phyloP scores from a whole-genome alignment of 345 rosid genomes.

The Eucalyptus sp. region DNA sequence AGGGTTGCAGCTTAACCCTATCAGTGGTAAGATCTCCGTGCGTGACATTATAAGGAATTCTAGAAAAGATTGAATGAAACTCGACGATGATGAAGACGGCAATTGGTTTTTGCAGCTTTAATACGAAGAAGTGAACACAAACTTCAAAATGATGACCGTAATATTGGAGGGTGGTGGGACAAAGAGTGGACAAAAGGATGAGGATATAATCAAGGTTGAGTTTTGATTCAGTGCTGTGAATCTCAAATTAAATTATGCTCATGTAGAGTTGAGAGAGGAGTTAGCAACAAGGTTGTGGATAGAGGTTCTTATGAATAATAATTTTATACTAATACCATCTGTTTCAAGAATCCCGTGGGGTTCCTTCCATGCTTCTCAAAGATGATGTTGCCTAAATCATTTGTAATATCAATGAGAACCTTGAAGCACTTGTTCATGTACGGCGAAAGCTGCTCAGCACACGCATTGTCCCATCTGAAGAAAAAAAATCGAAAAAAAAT shows the following conservation, averaged over 20 bases:
- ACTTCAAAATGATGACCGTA: background rate
- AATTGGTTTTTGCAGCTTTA: background rate
- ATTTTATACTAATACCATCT: background rate
- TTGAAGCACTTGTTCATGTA: slow-evolving; percentile 16
- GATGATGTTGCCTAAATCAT: slow-evolving; percentile 9
- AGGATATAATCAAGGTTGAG: background rate
- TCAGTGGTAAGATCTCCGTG: background rate
- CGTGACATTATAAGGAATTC: background rate
- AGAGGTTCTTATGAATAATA: background rate
- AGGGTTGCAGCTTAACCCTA: background rate
- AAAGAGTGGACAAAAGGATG: background rate
- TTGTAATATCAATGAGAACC: slow-evolving; percentile 2
- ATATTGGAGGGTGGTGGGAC: background rate
- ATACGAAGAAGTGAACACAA: background rate
- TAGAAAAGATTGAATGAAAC: background rate
- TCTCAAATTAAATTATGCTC: background rate
- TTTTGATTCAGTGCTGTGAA: background rate
- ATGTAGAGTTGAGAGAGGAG: background rate
- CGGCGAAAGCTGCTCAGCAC: slow-evolving; percentile 1
- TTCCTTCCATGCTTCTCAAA: background rate
- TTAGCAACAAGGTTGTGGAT: background rate
- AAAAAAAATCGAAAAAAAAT: background rate
- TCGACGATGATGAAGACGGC: background rate
- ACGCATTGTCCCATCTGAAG: background rate
- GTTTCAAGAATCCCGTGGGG: background rate